phyloP scores from a whole-genome alignment of 805 yeast species.

The Candida ficus region DNA sequence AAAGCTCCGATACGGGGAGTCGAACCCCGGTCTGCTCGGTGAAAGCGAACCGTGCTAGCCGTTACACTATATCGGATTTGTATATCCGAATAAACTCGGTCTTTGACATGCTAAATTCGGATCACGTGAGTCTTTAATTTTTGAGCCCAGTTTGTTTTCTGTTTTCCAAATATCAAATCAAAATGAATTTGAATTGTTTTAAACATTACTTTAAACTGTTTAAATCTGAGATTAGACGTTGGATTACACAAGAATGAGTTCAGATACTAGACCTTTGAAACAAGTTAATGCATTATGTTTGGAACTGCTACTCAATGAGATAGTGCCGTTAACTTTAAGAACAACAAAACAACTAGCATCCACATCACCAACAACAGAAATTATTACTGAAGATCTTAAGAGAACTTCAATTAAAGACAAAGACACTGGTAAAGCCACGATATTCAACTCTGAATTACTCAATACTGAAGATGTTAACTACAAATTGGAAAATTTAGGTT shows the following conservation, averaged over 20 bases:
- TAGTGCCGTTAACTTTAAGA: constrained; percentile 66
- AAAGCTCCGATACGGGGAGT: constrained; percentile 75
- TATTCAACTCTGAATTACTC: constrained; percentile 32
- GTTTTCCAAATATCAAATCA: too few species aligned
- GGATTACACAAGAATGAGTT: constrained; percentile 1
- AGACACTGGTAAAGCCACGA: constrained; percentile 37
- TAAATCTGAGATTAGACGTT: neutral
- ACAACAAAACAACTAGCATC: constrained; percentile 44
- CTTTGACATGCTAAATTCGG: neutral
- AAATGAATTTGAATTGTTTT: too few species aligned
- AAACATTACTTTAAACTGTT: too few species aligned
- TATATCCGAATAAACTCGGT: neutral
- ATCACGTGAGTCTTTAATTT: neutral
- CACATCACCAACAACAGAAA: neutral
- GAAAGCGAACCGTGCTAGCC: constrained; percentile 84
- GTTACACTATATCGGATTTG: constrained; percentile 70
- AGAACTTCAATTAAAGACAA: constrained; percentile 15
- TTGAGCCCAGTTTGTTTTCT: too few species aligned
- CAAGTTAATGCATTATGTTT: constrained; percentile 49
- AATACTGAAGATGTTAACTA: constrained; percentile 46
- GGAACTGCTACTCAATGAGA: constrained; percentile 66
- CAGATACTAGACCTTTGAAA: neutral
- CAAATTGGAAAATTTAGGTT: constrained; percentile 69
- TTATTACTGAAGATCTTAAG: constrained; percentile 7
- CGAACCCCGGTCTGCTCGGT: constrained; percentile 85